Evolutionary conservation across 805 yeast species (phyloP), one percentile per base, ranked within the genome.

Genomic region (Nematodospora valgi): DNA sequence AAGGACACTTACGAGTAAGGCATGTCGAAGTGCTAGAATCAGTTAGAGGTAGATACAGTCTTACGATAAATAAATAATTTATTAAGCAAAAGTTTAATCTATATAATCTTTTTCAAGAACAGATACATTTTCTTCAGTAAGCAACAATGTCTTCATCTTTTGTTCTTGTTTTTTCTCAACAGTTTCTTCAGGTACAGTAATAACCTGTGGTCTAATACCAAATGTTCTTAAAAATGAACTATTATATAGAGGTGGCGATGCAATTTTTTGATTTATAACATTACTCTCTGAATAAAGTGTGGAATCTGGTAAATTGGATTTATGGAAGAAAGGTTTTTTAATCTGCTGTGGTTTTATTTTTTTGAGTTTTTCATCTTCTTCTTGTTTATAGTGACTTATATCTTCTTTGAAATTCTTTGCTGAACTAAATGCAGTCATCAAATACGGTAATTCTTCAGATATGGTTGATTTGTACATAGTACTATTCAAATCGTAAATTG

Each of bases 391-490:
- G 36, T 50, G 56, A 8, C 30, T 46, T 22, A 58, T 44, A 40
- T 78, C 86, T 43, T 73, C 72, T 38, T 78, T 82, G 11, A 77
- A 58, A 23, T 68, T 72, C 43, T 69, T 76, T 3, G 82, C 83
- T 40, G 77, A 75, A 51, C 76, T 72, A 49, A 82, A 82, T 12
- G 86, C 88, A 15, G 75, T 65, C 71, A 82, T 64, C 48, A 82
- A 56, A 39, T 71, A 72, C 1, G 91, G 91, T 41, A 82, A 52
- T 49, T 81, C 85, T 32, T 78, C 82, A 2, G 79, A 50, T 11
- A 82, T 59, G 6, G 82, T 73, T 0, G 84, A 70, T 41, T 67
- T 68, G 25, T 68, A 34, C 27, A 27, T 22, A 14, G 31, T 29
- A 25, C 32, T 29, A 5, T 22, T 16, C 32, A 34, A 16, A 9